Evolutionary conservation across 2,329 filamentous ascomycete genomes (phyloP).

Genomic region (Fulvia fulva): DNA sequence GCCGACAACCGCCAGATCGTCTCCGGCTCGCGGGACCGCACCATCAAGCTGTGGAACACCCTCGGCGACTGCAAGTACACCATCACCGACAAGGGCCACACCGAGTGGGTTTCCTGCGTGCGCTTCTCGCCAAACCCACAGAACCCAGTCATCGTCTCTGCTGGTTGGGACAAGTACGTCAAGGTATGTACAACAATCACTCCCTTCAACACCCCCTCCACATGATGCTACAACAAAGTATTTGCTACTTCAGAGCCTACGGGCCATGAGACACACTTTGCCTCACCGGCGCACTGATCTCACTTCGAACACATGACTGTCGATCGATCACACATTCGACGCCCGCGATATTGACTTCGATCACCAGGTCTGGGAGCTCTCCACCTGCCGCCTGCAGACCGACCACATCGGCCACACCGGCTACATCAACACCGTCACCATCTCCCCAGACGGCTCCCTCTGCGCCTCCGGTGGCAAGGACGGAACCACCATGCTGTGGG

Average conservation of each 20-base stretch:
- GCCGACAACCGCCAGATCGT: conserved; percentile 99
- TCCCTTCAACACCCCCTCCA: conserved; percentile 39
- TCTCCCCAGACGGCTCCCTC: conserved; percentile 98
- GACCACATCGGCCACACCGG: conserved; percentile 99
- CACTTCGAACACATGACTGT: background rate
- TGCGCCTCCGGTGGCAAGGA: conserved; percentile 99
- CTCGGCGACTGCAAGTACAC: conserved; percentile 99
- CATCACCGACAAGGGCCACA: conserved; percentile 99
- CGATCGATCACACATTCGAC: background rate
- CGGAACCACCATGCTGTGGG: conserved; percentile 99
- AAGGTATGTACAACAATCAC: conserved; percentile 68
- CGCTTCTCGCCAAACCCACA: conserved; percentile 99
- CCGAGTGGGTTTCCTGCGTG: conserved; percentile 99
- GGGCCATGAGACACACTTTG: conserved; percentile 83
- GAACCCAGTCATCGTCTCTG: conserved; percentile 98
- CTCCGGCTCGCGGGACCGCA: conserved; percentile 94
- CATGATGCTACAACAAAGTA: conserved; percentile 93
- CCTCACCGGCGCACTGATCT: conserved; percentile 83
- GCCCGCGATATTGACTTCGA: conserved; percentile 5
- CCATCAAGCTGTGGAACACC: conserved; percentile 99
- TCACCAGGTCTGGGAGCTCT: conserved; percentile 93
- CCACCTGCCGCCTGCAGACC: conserved; percentile 98
- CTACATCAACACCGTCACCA: conserved; percentile 99
- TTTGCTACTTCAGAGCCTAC: conserved; percentile 99
- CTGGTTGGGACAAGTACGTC: conserved; percentile 99